These are phyloP conservation scores for Cicer chorassanicum DNA, from an alignment of 306 rosid species.

Conservation along the genomic window DNA sequence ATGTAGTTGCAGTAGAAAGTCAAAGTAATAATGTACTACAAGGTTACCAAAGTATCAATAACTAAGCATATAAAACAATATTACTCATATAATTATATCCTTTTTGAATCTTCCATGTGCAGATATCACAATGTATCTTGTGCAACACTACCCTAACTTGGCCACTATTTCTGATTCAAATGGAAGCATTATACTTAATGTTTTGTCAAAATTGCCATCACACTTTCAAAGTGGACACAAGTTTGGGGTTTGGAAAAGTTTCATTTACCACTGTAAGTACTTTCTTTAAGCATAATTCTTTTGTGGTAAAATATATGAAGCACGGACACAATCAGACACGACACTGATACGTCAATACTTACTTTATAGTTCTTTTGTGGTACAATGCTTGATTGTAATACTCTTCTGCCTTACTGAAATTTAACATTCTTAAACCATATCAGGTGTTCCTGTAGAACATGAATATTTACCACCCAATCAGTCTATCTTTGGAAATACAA, in stretches of 20 bases:
- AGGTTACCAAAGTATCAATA: background rate
- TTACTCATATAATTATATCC: background rate
- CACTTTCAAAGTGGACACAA: conserved; percentile 61
- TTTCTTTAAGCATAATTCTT: conserved; percentile 1
- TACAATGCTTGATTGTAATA: conserved; percentile 40
- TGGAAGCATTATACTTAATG: conserved; percentile 54
- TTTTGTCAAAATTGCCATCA: conserved; percentile 53
- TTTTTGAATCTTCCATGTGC: conserved; percentile 17
- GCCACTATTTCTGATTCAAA: conserved; percentile 46
- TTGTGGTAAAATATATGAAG: background rate
- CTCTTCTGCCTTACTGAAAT: background rate
- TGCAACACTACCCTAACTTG: conserved; percentile 48
- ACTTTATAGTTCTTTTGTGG: background rate
- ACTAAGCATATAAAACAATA: background rate
- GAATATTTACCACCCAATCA: conserved; percentile 42
- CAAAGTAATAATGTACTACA: no score
- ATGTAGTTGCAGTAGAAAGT: no score
- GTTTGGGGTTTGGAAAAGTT: conserved; percentile 54
- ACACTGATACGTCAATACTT: conserved; percentile 29
- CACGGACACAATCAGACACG: no score
- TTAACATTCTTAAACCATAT: conserved; percentile 21
- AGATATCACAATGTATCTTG: conserved; percentile 55
- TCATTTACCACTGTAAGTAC: conserved; percentile 51
- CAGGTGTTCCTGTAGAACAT: conserved; percentile 54
- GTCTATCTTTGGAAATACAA: conserved; percentile 21